A percentile compares a stretch with the other conserved stretches of the same genome.
Evolutionary conservation across 192 early-diverging fungal species (phyloP).

Genomic region (Coemansia aciculifera): DNA sequence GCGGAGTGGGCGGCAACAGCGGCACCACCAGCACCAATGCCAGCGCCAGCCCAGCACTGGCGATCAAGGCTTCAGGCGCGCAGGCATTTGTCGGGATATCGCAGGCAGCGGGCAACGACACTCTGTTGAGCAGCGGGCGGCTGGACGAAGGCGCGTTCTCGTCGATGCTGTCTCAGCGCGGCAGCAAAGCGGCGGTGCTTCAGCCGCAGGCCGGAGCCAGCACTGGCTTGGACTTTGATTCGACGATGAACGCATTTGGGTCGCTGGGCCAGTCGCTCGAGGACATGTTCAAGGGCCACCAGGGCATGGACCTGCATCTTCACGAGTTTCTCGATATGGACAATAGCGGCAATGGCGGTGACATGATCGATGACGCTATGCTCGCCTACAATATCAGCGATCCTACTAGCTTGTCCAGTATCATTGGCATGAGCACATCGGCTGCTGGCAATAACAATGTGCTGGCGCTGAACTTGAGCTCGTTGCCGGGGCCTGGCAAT

Average conservation of each 20-base stretch:
- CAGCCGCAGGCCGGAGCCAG: conserved; percentile 11
- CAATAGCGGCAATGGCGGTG: neutral
- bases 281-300: neutral
- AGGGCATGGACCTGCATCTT: conserved; percentile 21
- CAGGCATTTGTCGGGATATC: neutral
- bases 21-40: conserved; percentile 13
- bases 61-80: conserved; percentile 19
- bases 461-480: neutral
- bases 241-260: conserved; percentile 7
- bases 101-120: neutral
- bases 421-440: neutral
- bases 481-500: neutral
- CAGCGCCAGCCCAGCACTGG: conserved; percentile 30
- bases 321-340: conserved; percentile 11
- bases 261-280: neutral
- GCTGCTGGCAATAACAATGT: neutral
- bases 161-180: conserved; percentile 29
- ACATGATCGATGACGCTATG: neutral
- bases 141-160: conserved; percentile 30
- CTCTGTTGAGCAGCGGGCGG: neutral
- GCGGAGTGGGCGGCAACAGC: conserved; percentile 5
- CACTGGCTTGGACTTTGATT: neutral
- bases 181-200: conserved; percentile 12
- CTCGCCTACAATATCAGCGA: conserved; percentile 3
- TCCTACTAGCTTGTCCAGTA: neutral